Conservation (phyloP, 1,284 basidiomycete genomes). For the Apiotrichum domesticum region DNA sequence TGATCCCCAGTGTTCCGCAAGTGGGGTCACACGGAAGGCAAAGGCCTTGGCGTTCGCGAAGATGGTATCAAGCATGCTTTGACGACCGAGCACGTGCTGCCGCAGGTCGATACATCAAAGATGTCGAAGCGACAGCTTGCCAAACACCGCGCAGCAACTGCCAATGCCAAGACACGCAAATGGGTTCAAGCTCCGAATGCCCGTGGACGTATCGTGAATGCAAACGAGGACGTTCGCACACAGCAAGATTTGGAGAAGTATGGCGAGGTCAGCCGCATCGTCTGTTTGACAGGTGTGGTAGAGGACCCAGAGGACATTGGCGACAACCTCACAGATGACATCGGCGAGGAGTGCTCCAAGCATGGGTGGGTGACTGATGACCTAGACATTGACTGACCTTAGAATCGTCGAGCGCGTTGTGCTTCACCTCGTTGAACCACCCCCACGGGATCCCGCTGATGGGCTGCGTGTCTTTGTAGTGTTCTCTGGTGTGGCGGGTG, state of each 20-base stretch:
- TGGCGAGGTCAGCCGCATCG: conserved; percentile 80
- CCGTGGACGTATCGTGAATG: conserved; percentile 80
- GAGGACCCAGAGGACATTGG: conserved; percentile 72
- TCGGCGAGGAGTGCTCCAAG: conserved; percentile 56
- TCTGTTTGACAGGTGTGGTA: conserved; percentile 82
- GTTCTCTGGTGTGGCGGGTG: conserved; percentile 81
- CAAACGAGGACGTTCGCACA: conserved; percentile 65
- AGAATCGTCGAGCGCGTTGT: conserved; percentile 84
- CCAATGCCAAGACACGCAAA: conserved; percentile 36
- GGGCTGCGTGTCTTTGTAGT: conserved; percentile 76
- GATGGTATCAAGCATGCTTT: conserved; percentile 82
- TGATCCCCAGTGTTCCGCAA: conserved; percentile 51
- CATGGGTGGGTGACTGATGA: conserved; percentile 53
- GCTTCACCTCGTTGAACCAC: conserved; percentile 66
- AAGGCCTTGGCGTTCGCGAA: conserved; percentile 76
- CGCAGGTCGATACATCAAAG: conserved; percentile 27
- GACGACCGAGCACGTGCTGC: conserved; percentile 60
- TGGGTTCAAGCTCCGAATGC: conserved; percentile 43
- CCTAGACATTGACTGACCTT: conserved; percentile 16
- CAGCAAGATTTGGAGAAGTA: conserved; percentile 68
- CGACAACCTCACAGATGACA: conserved; percentile 76
- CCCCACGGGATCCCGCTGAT: conserved; percentile 57
- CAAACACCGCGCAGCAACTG: conserved; percentile 36
- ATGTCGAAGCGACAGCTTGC: conserved; percentile 38
- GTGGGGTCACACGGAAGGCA: conserved; percentile 89